Evolutionary conservation across 2,329 filamentous ascomycete species (phyloP).

Genomic region (Diaporthe eres): DNA sequence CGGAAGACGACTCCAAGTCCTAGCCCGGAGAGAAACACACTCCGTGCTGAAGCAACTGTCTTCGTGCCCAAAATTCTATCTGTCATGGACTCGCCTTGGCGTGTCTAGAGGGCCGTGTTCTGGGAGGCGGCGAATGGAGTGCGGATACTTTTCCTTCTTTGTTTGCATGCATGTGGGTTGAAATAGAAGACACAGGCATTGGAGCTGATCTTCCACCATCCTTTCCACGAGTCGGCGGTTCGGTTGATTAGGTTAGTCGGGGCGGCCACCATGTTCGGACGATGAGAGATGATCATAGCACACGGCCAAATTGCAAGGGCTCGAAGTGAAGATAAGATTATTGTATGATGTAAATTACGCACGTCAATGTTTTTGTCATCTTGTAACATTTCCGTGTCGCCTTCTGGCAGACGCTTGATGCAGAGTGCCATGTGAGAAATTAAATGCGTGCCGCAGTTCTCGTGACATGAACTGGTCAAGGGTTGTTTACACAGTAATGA

Average conservation of each 20-base stretch:
- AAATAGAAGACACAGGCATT: conserved; percentile 25
- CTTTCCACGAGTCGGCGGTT: conserved; percentile 35
- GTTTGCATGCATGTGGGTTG: conserved; percentile 18
- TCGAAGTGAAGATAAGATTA: conserved; percentile 39
- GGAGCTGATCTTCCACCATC: background rate
- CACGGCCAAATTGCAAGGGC: conserved; percentile 31
- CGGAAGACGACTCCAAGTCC: background rate
- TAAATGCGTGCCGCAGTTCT: background rate
- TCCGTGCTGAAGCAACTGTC: conserved; percentile 31
- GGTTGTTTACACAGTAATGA: background rate
- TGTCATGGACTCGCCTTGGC: conserved; percentile 27
- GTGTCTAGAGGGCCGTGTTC: conserved; percentile 4
- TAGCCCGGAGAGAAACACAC: background rate
- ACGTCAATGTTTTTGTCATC: conserved; percentile 11
- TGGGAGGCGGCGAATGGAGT: conserved; percentile 5
- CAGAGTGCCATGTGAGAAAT: background rate
- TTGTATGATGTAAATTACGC: conserved; percentile 40
- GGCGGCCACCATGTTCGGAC: conserved; percentile 36
- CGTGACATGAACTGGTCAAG: background rate
- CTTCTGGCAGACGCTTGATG: no score
- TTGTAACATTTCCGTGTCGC: background rate
- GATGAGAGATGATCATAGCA: conserved; percentile 37
- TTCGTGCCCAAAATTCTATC: conserved; percentile 23
- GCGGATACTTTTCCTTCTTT: conserved; percentile 1
- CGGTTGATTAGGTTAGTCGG: conserved; percentile 35